Evolutionary conservation across 2,329 filamentous ascomycete genomes (phyloP), one percentile per base, ranked within the genome.

Genomic region (Huntiella abstrusa): DNA sequence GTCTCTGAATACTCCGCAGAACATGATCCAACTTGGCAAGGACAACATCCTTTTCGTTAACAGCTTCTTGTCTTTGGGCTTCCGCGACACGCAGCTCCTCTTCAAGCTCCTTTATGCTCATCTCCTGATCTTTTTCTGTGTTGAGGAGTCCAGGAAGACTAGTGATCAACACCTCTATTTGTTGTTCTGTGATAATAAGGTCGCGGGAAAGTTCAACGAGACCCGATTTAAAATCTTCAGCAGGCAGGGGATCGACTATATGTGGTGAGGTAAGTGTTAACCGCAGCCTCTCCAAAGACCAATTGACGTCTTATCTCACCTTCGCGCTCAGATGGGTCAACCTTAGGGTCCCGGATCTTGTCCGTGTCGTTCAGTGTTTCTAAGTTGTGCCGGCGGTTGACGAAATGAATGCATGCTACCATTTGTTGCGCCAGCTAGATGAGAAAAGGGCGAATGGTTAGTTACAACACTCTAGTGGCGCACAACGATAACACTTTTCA

Each of bases 101-200:
- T 54, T 81, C 77, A 16, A 82, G 60, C 49, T 77, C 74, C 53
- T 66, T 69, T 49, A 82, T 77, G 48, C 73, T 71, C 52, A 71
- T 68, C 57, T 82, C 71, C 60, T 92, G 84, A 55, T 86, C 80
- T 51, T 72, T 68, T 58, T 88, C 81, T 55, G 80, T 88, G 51
- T 78, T 83, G 39, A 84, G 80, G 16, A 91, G 65, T 0, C 84
- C 84, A 0, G 84, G 84, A 2, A 92, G 67, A 16, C 71, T 73
- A 12, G 77, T 80, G 49, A 88, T 82, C 41, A 91, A 64, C 39
- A 74, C 68, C 59, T 91, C 83, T 51, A 91, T 85, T 63, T 88
- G 81, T 62, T 87, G 82, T 55, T 86, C 80, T 56, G 87, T 85
- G 49, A 82, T 60, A 49, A 88, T 77, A 19, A 91, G 66, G 57